Evolutionary conservation across 345 rosid species (phyloP), one percentile per base, ranked within the genome.

Genomic region (Carallia brachiata): DNA sequence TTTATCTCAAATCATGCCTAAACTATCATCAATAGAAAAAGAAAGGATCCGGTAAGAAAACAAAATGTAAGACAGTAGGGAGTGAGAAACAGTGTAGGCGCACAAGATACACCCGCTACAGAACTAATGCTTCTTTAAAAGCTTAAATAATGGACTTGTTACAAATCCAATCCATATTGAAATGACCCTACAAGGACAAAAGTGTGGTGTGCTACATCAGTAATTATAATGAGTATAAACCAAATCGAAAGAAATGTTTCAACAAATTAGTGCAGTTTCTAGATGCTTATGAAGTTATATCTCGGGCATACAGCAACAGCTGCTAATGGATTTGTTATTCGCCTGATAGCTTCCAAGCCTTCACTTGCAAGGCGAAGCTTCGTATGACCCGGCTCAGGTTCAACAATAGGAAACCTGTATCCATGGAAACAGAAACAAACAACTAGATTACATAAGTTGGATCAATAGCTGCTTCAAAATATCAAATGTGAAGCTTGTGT

Each of bases 331-430:
- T 80, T 89, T 56, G 88, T 87, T 77, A 96, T 92, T 84, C 89
- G 87, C 73, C 82, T 83, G 69, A 96, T 90, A 63, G 86, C 90
- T 83, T 96, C 97, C 84, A 96, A 81, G 59, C 99, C 99, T 80
- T 88, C 95, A 74, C 85, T 87, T 44, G 96, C 64, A 81, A 96
- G 98, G 53, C 87, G 97, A 71, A 96, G 98, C 84, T 96, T 96
- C 34, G 98, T 96, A 74, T 92, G 99, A 72, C 93, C 90, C 34
- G 93, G 97, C 87, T 89, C 97, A 81, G 99, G 99, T 66, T 92
- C 99, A 37, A 92, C 83, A 36, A 96, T 90, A 18, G 97, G 97
- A 83, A 92, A 96, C 68, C 99, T 96, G 83, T 48, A 78, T 17
- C 59, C 27, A 19, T 34, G 55, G 7, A 72, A 63, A 62, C 50